Evolutionary conservation across 495 filamentous ascomycete species (phyloP).

Genomic region (Xylaria curta): DNA sequence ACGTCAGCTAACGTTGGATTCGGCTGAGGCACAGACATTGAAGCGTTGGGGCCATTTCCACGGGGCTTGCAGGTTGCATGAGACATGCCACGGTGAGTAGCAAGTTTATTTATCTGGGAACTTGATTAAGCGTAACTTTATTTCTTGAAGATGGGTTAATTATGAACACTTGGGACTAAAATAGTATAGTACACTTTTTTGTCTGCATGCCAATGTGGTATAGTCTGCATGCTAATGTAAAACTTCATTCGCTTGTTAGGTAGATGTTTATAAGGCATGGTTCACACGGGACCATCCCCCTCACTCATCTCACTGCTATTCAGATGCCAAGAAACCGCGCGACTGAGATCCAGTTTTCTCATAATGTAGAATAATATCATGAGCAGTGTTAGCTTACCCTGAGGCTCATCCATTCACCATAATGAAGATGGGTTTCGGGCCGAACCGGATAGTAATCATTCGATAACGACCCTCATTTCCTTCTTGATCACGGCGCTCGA

Average conservation of each 20-base stretch:
- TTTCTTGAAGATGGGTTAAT: neutral
- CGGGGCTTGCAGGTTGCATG: slow-evolving; percentile 9
- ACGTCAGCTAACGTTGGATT: slow-evolving; percentile 9
- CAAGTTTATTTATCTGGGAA: neutral
- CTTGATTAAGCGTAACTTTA: neutral
- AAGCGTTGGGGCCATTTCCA: neutral
- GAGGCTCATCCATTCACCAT: neutral
- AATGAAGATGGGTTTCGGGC: neutral
- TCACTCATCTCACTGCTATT: slow-evolving; percentile 5
- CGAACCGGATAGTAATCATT: slow-evolving; percentile 1
- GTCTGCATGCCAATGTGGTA: neutral
- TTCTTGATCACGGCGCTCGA: neutral
- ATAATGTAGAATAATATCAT: neutral
- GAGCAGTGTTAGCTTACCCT: neutral
- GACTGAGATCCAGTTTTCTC: neutral
- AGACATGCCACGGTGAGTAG: neutral
- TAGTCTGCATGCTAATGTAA: neutral
- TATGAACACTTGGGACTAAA: neutral
- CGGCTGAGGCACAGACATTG: slow-evolving; percentile 10
- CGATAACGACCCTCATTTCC: neutral
- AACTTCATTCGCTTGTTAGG: neutral
- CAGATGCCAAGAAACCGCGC: neutral
- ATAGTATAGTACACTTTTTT: neutral
- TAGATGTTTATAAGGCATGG: neutral
- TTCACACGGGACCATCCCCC: neutral